phyloP scores from a whole-genome alignment of 2,329 filamentous ascomycete genomes.

The Talaromyces sp. region DNA sequence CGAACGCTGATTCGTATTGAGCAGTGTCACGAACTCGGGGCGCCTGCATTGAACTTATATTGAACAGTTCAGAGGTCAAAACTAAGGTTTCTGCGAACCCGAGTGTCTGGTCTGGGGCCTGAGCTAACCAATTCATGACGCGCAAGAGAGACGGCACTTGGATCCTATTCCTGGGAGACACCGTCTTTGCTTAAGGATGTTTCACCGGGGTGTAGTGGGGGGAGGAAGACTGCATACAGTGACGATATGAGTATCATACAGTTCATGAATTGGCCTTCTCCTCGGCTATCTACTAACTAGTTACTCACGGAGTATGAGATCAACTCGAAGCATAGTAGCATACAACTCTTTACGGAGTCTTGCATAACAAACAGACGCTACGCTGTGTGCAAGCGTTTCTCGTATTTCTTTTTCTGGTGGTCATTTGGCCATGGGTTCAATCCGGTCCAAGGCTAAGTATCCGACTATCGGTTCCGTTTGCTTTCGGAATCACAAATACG shows the following conservation, averaged over 20 bases:
- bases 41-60: background rate
- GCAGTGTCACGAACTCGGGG: background rate
- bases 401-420: background rate
- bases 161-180: background rate
- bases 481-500: background rate
- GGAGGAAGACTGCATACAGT: background rate
- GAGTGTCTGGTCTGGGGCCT: background rate
- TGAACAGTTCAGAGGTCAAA: background rate
- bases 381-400: background rate
- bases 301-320: background rate
- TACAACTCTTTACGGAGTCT: background rate
- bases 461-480: slow-evolving; percentile 19
- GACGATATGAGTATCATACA: background rate
- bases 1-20: background rate
- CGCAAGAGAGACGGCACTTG: background rate
- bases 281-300: background rate
- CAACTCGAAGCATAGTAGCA: background rate
- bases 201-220: slow-evolving; percentile 2
- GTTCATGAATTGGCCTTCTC: background rate
- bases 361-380: background rate
- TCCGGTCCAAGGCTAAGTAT: background rate
- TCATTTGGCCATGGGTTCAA: background rate
- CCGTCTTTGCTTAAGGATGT: background rate
- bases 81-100: slow-evolving; percentile 1
- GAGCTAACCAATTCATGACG: background rate